Evolutionary conservation across 768 basidiomycete genomes (phyloP).

Genomic region (Pisolithus marmoratus): DNA sequence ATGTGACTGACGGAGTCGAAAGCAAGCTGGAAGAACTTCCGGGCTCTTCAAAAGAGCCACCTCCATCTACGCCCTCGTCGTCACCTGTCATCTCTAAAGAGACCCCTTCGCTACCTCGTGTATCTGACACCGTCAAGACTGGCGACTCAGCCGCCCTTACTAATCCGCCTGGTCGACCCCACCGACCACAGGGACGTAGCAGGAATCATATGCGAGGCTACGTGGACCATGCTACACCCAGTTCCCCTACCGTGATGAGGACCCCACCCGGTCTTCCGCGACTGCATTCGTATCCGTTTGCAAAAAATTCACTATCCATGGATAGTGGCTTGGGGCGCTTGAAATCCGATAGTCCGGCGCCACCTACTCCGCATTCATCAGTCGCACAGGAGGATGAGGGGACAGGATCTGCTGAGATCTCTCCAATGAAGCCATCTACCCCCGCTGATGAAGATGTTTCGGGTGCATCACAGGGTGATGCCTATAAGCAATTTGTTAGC

Average conservation of each 20-base stretch:
- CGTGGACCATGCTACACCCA: conserved; percentile 37
- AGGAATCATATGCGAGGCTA: conserved; percentile 58
- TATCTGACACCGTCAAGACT: conserved; percentile 7
- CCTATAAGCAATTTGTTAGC: conserved; percentile 59
- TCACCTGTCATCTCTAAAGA: conserved; percentile 9
- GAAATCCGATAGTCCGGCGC: conserved; percentile 9
- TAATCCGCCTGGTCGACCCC: conserved; percentile 10
- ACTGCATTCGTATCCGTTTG: conserved; percentile 34
- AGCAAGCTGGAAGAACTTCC: not conserved
- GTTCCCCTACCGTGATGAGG: conserved; percentile 29
- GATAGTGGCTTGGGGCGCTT: conserved; percentile 8
- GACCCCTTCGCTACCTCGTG: conserved; percentile 3
- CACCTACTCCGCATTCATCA: conserved; percentile 4
- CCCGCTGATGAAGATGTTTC: conserved; percentile 4
- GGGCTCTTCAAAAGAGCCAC: not conserved
- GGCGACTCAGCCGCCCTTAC: not conserved
- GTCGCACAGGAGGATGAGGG: conserved; percentile 22
- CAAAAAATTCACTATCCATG: not conserved
- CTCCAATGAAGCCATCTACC: conserved; percentile 39
- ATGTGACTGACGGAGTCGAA: not conserved
- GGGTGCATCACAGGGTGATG: conserved; percentile 17
- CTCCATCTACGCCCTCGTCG: conserved; percentile 17
- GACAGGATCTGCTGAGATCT: conserved; percentile 36
- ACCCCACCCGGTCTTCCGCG: conserved; percentile 42
- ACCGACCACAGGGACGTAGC: conserved; percentile 11